phyloP scores from a whole-genome alignment of 495 filamentous ascomycete genomes.

The Aspergillus biplanus region DNA sequence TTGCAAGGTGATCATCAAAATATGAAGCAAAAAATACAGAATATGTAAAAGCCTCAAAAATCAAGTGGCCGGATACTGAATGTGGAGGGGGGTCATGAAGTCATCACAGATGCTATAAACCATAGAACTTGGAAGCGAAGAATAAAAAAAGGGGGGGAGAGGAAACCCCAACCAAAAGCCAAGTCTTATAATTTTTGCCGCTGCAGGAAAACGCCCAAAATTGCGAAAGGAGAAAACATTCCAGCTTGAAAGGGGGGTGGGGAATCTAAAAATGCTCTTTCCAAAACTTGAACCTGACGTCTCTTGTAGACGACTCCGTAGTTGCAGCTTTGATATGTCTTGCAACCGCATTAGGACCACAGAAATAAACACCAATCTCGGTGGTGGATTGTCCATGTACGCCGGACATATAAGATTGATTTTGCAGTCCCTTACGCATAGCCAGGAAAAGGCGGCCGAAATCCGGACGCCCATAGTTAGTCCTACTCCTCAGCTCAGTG shows the following conservation, averaged over 20 bases:
- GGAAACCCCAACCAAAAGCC: not conserved
- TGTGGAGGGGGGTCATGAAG: not conserved
- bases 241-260: not conserved
- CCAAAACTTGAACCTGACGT: constrained; percentile 97
- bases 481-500: constrained; percentile 85
- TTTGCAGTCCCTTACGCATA: constrained; percentile 85
- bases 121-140: constrained; percentile 15
- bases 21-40: constrained; percentile 21
- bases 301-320: constrained; percentile 65
- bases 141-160: not conserved
- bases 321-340: constrained; percentile 84
- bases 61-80: constrained; percentile 10
- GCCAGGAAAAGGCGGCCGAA: constrained; percentile 79
- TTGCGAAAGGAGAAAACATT: not conserved
- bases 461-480: constrained; percentile 95
- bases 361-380: constrained; percentile 97
- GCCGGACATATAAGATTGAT: constrained; percentile 82
- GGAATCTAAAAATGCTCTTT: constrained; percentile 81
- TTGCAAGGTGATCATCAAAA: constrained; percentile 20
- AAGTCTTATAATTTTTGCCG: constrained; percentile 1
- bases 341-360: constrained; percentile 80
- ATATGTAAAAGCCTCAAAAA: constrained; percentile 9
- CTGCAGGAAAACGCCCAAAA: not conserved
- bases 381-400: constrained; percentile 71
- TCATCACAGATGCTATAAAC: constrained; percentile 18